Evolutionary conservation across 23 red algal species (phyloP), one percentile per base, ranked within the genome.

Genomic region (Pyropia haitanensis): DNA sequence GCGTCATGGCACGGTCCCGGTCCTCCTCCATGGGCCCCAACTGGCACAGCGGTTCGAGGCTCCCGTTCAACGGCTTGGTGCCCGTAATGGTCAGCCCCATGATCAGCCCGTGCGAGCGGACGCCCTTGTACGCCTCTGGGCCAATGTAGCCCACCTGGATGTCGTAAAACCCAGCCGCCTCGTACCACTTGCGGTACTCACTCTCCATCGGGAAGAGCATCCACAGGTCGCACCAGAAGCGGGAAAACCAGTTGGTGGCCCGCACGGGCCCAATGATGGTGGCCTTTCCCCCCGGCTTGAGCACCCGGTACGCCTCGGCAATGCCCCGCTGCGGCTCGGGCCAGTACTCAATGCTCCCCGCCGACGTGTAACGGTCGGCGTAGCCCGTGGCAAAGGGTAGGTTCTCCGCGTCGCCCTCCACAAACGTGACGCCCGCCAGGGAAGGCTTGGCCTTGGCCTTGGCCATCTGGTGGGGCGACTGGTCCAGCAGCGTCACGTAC

Each of bases 311-410:
- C 18, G 91, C 83, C 58, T 96, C 91, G 12, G 64, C 65, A 67
- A 96, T 84, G 24, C 91, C 91, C 49, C 84, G 64, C 72, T 96
- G 91, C 27, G 91, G 91, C 58, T 96, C 84, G 28, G 91, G 91
- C 91, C 91, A 96, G 72, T 96, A 96, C 71, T 96, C 91, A 53
- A 96, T 96, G 29, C 67, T 77, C 68, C 91, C 91, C 1, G 83
- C 83, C 21, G 91, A 96, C 14, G 82, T 78, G 22, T 88, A 88
- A 26, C 91, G 77, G 53, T 96, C 91, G 63, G 77, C 80, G 18
- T 75, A 51, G 23, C 71, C 81, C 8, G 76, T 84, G 15, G 52
- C 13, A 65, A 96, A 89, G 2, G 91, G 82, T 5, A 96, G 34
- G 32, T 82, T 88, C 57, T 96, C 91, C 2, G 91, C 91, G 62